Base-by-base conservation (phyloP, 2,329 filamentous ascomycete species). In the Aureobasidium subglaciale region DNA sequence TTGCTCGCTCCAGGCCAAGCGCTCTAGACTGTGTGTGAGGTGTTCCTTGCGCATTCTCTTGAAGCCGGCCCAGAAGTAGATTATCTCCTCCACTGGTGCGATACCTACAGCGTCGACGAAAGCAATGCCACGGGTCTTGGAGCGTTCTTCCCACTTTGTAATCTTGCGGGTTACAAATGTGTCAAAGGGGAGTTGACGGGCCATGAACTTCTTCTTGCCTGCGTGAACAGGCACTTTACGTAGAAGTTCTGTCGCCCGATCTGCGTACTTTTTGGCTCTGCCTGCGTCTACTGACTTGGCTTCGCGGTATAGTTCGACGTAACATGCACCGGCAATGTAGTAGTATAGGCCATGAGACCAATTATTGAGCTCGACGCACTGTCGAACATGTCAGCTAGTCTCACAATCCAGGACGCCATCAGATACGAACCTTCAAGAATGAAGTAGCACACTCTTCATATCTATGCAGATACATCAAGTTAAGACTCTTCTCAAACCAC, bases 331-430 rank as follows among this genome's bases (percentile, higher is more conserved):
- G 1, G 88, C 87, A 61, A 95, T 87, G 71, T 91, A 97, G 67
- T 90, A 90, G 73, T 99, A 97, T 53, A 97, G 70, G 0, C 86
- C 84, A 52, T 90, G 90, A 56, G 86, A 91, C 93, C 93, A 97
- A 63, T 88, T 88, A 71, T 96, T 96, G 55, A 93, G 78, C 55
- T 88, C 84, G 10, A 88, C 75, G 61, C 88, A 91, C 61, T 53
- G 24, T 38, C 25, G 18, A 15, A 27, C 11, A 24, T 20, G 45
- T 38, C 34, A 38, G 46, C n/a, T 80, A 68, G 30, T 46, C 41
- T 48, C 9, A 18, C 11, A 2, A 16, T 4, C 15, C 24, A 27
- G 13, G n/a, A n/a, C 2, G 24, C 10, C 1, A 22, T 11, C 10
- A 30, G 15, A 16, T 61, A 63, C 64, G 65, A 69, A 78, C 78